Evolutionary conservation across 805 yeast genomes (phyloP).

Genomic region (Scheffersomyces amazonensis): DNA sequence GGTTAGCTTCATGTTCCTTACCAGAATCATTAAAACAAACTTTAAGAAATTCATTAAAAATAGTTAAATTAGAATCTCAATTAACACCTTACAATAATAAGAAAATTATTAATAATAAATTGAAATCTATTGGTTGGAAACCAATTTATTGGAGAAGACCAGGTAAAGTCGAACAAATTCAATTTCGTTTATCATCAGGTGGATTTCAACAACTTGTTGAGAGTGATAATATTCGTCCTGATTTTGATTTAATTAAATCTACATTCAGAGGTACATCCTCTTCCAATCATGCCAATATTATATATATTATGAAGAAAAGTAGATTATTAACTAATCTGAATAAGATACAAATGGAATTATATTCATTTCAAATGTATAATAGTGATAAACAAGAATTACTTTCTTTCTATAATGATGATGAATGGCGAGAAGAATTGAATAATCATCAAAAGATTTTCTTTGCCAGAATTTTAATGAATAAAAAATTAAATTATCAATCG

Average conservation of each 20-base stretch:
- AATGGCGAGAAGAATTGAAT: slow-evolving; percentile 10
- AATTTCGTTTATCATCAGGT: slow-evolving; percentile 9
- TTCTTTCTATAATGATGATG: slow-evolving; percentile 11
- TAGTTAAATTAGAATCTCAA: slow-evolving; percentile 20
- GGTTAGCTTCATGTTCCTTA: slow-evolving; percentile 10
- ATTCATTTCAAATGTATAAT: slow-evolving; percentile 14
- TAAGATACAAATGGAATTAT: slow-evolving; percentile 15
- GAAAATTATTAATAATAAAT: slow-evolving; percentile 12
- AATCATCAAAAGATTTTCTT: slow-evolving; percentile 26
- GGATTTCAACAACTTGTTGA: slow-evolving; percentile 32
- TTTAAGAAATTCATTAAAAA: slow-evolving; percentile 12
- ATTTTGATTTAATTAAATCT: slow-evolving; percentile 24
- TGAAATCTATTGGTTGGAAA: slow-evolving; percentile 11
- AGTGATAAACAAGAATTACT: slow-evolving; percentile 12
- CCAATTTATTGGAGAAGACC: slow-evolving; percentile 27
- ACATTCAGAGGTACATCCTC: slow-evolving; percentile 26
- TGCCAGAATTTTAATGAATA: slow-evolving; percentile 28
- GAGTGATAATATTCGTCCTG: slow-evolving; percentile 34
- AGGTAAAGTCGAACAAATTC: neutral
- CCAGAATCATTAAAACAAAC: slow-evolving; percentile 8
- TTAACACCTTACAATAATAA: slow-evolving; percentile 29
- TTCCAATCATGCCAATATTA: slow-evolving; percentile 19
- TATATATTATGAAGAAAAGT: slow-evolving; percentile 16
- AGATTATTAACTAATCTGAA: slow-evolving; percentile 10
- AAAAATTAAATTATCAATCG: slow-evolving; percentile 21